Conservation (phyloP, 495 filamentous ascomycete species). For the Penicillium chermesinum region DNA sequence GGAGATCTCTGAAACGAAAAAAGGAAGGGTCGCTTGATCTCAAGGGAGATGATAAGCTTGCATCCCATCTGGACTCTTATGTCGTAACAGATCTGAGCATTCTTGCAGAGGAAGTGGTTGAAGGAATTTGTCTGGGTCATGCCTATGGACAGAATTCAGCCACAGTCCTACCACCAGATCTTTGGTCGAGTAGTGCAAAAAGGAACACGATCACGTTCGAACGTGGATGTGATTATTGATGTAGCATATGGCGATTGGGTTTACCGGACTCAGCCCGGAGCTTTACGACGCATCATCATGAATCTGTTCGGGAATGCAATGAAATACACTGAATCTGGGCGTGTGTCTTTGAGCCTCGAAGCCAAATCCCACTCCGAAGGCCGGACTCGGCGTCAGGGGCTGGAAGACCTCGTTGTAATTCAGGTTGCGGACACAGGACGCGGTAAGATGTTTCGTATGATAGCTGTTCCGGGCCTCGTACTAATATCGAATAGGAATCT, state of each 20-base stretch:
- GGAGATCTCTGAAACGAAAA: slow-evolving; percentile 34
- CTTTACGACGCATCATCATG: slow-evolving; percentile 70
- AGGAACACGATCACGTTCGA: slow-evolving; percentile 10
- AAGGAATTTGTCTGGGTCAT: slow-evolving; percentile 50
- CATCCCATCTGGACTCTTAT: slow-evolving; percentile 42
- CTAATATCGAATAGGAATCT: slow-evolving; percentile 49
- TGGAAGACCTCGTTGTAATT: slow-evolving; percentile 42
- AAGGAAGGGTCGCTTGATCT: slow-evolving; percentile 26
- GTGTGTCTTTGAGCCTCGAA: slow-evolving; percentile 56
- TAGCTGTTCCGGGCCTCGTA: background rate
- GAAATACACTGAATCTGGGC: slow-evolving; percentile 69
- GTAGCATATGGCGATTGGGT: slow-evolving; percentile 56
- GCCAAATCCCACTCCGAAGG: slow-evolving; percentile 35
- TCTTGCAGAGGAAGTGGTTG: slow-evolving; percentile 46
- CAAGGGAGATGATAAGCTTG: slow-evolving; percentile 28
- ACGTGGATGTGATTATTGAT: slow-evolving; percentile 59
- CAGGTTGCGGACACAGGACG: slow-evolving; percentile 62
- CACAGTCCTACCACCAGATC: slow-evolving; percentile 23
- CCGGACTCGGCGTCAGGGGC: slow-evolving; percentile 28
- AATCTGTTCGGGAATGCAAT: slow-evolving; percentile 79
- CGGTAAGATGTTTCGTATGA: too few species aligned
- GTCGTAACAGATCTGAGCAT: slow-evolving; percentile 40
- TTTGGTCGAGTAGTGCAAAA: slow-evolving; percentile 10
- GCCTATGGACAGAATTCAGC: slow-evolving; percentile 34
- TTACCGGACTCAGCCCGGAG: slow-evolving; percentile 66